Conservation (phyloP, 2,329 filamentous ascomycete genomes). For the Monosporascus sp. region DNA sequence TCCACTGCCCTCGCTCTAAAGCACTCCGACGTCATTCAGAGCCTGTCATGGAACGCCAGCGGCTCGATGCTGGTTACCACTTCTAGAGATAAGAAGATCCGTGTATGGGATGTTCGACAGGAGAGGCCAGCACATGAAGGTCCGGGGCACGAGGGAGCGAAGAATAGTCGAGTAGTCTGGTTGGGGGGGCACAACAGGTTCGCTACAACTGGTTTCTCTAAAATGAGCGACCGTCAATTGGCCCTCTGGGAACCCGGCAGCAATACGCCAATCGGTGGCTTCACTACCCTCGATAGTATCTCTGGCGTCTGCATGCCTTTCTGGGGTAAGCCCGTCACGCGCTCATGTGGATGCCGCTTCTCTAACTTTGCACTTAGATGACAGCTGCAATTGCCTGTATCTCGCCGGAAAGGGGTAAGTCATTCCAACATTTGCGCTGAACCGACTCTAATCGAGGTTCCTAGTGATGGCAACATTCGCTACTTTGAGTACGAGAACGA, state of each 20-base stretch:
- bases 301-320: constrained; percentile 99
- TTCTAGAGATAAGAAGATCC: constrained; percentile 95
- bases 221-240: constrained; percentile 96
- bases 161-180: constrained; percentile 97
- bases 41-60: constrained; percentile 89
- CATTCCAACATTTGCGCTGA: not conserved
- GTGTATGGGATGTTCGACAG: constrained; percentile 95
- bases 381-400: constrained; percentile 91
- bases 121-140: constrained; percentile 81
- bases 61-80: constrained; percentile 85
- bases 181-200: constrained; percentile 95
- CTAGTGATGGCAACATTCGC: constrained; percentile 92
- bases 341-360: constrained; percentile 1
- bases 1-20: constrained; percentile 70
- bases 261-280: constrained; percentile 81
- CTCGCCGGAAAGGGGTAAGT: constrained; percentile 92
- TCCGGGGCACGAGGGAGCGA: constrained; percentile 82
- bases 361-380: constrained; percentile 47
- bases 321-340: constrained; percentile 60
- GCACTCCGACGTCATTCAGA: constrained; percentile 89
- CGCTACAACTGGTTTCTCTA: constrained; percentile 93
- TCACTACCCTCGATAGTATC: constrained; percentile 86
- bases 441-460: constrained; percentile 14
- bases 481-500: constrained; percentile 99
- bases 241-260: constrained; percentile 91